Percentiles rank a stretch among this genome's conserved stretches.
These are phyloP conservation scores for Blastocystis sp. DNA, from an alignment of 352 stramenopile species.

Conservation along the genomic window DNA sequence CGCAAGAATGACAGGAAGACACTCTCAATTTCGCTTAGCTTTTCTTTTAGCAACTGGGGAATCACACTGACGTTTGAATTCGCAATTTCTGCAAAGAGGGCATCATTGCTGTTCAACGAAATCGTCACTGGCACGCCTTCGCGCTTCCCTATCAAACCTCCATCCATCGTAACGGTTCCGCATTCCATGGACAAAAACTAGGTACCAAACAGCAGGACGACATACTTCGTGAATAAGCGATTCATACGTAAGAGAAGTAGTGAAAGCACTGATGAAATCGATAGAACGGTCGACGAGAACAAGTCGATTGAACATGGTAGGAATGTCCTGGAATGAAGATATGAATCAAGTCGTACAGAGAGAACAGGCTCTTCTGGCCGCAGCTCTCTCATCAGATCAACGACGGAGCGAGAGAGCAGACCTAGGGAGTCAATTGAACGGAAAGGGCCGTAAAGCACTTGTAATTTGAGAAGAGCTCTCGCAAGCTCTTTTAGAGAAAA, in stretches of 20 bases:
- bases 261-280: neutral
- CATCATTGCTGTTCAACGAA: conserved; percentile 34
- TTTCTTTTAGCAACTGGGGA: conserved; percentile 42
- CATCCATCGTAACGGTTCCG: neutral
- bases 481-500: neutral
- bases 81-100: conserved; percentile 2
- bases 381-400: neutral
- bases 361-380: neutral
- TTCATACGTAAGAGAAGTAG: conserved; percentile 48
- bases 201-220: neutral
- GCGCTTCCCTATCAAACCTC: conserved; percentile 8
- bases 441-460: conserved; percentile 42
- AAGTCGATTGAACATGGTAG: neutral
- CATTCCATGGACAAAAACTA: conserved; percentile 22
- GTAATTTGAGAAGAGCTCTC: conserved; percentile 4
- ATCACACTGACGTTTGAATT: conserved; percentile 45
- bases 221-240: conserved; percentile 45
- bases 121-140: neutral
- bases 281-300: conserved; percentile 42
- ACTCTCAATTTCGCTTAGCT: conserved; percentile 20
- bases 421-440: neutral
- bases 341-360: neutral
- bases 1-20: neutral
- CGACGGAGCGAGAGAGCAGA: neutral
- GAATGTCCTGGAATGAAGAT: neutral